Percentiles rank a stretch among this genome's conserved stretches.
Evolutionary conservation across 1,139 yeast genomes (phyloP).

Genomic region (Debaryomyces robertsiae): DNA sequence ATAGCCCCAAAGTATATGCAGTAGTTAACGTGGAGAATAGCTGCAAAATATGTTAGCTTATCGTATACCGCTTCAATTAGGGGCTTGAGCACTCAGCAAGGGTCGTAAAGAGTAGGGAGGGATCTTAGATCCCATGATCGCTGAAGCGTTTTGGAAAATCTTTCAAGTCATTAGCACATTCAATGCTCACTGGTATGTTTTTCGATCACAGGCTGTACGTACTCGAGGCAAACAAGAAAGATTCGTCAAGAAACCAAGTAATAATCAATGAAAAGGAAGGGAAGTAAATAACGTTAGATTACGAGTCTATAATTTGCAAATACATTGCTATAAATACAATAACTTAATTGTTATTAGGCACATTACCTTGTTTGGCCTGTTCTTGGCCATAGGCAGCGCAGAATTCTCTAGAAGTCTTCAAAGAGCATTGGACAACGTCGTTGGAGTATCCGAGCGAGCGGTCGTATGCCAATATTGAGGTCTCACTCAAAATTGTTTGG

Average conservation of each 20-base stretch:
- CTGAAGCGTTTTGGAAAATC: too few species aligned
- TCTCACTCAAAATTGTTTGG: constrained; percentile 8
- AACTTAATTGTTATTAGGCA: background rate
- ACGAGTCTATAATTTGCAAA: too few species aligned
- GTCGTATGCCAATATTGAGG: constrained; percentile 5
- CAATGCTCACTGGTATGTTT: too few species aligned
- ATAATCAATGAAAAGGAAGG: background rate
- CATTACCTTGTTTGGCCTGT: constrained; percentile 4
- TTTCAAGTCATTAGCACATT: too few species aligned
- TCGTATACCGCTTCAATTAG: too few species aligned
- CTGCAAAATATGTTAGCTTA: constrained; percentile 4
- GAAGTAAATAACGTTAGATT: background rate
- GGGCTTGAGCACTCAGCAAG: too few species aligned
- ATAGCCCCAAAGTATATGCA: background rate
- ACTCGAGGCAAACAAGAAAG: too few species aligned
- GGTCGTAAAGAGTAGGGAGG: too few species aligned
- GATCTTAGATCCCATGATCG: too few species aligned
- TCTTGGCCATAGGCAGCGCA: constrained; percentile 16
- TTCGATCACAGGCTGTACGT: too few species aligned
- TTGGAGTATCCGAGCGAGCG: constrained; percentile 19
- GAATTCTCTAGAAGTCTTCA: constrained; percentile 20
- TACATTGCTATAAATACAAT: constrained; percentile 2
- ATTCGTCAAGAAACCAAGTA: background rate
- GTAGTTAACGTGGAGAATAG: background rate
- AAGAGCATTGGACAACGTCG: constrained; percentile 26